Base-by-base conservation (phyloP, 2,329 filamentous ascomycete genomes). In the Fusarium citri region DNA sequence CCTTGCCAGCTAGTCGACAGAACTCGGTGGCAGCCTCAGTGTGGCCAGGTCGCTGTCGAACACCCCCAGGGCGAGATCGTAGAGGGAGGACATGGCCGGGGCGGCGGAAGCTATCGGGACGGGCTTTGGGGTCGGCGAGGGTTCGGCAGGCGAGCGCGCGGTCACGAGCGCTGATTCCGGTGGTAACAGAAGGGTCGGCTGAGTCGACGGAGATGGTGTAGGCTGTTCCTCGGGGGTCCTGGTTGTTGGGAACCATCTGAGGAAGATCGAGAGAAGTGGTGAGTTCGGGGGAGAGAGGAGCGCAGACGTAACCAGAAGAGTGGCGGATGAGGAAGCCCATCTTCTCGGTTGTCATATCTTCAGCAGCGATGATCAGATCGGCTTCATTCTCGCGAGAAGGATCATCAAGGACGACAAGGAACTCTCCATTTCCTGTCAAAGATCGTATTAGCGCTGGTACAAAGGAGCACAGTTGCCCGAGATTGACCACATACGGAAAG, bases 291-390 rank as follows among this genome's bases (percentile, higher is more conserved):
- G 89, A 85, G 66, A 98, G 86, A 18, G 96, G 95, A 0, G 92
- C 92, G 88, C 96, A 98, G 83, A 99, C 91, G 77, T 95, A 89
- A 78, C 96, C 96, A 6, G 93, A 94, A 41, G 92, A 92, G 85
- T 97, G 89, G 76, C 94, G 93, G 80, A 99, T 89, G 87, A 99
- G 91, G 85, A 98, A 99, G 76, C 94, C 93, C 90, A 97, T 97
- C 83, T 98, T 95, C 71, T 92, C 88, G 25, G 94, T 87, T 11
- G 95, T 97, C 70, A 98, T 84, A 76, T 92, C 87, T 72, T 94
- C 85, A 68, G 94, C 95, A 72, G 96, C 93, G 78, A 98, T 97
- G 81, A 98, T 98, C 50, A 99, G 89, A 83, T 99, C 96, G 80
- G 94, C 96, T 87, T 99, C 96, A 81, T 99, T 99, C 82, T 99